Conservation (phyloP, 2,329 filamentous ascomycete genomes). For the Drechslerella coelobrocha region DNA sequence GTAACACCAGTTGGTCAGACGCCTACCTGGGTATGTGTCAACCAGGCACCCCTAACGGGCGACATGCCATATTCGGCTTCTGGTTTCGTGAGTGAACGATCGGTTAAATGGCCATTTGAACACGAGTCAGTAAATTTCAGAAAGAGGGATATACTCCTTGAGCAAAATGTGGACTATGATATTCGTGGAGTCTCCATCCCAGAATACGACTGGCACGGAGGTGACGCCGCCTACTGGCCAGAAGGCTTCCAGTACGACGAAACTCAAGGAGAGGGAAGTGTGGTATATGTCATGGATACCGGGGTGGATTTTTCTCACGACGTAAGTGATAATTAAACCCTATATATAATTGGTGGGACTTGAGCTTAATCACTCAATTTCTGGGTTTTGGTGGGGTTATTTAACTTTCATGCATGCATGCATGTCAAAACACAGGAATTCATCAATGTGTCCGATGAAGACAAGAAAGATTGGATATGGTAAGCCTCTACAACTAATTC, state of each 20-base stretch:
- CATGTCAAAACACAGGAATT: too few species aligned
- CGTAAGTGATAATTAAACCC: too few species aligned
- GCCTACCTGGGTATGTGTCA: too few species aligned
- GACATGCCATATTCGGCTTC: too few species aligned
- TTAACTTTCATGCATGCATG: background rate
- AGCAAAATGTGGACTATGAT: too few species aligned
- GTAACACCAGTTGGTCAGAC: too few species aligned
- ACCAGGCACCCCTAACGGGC: too few species aligned
- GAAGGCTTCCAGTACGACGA: background rate
- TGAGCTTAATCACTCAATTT: background rate
- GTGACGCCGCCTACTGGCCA: background rate
- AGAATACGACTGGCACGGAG: background rate
- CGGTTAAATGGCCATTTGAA: too few species aligned
- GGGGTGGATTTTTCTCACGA: slow-evolving; percentile 5
- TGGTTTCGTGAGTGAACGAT: too few species aligned
- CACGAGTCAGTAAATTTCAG: too few species aligned
- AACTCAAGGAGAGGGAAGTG: background rate
- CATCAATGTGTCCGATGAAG: background rate
- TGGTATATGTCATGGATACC: slow-evolving; percentile 10
- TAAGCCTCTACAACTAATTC: slow-evolving; percentile 8
- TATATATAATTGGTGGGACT: background rate
- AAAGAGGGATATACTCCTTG: too few species aligned
- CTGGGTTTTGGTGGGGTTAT: background rate
- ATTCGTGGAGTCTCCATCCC: slow-evolving; percentile 12
- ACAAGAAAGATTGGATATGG: slow-evolving; percentile 4